Evolutionary conservation across 768 basidiomycete genomes (phyloP), one percentile per base, ranked within the genome.

Genomic region (Antrodiella citrinella): DNA sequence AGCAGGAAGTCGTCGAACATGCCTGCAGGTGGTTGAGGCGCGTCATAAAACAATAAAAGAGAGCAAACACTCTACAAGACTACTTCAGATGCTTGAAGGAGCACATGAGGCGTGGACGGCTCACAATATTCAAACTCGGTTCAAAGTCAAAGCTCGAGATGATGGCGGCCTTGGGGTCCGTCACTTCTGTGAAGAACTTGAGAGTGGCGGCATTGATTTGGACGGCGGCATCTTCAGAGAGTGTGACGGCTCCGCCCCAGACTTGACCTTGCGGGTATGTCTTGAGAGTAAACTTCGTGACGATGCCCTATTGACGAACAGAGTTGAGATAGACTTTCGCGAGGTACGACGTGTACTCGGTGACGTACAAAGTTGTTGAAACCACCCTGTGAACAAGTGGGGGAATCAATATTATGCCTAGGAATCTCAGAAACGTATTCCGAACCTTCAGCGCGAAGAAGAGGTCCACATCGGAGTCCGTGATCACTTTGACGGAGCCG

Each of bases 331-430:
- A 25, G n/a, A n/a, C n/a, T 44, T 20, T 15, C 12, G 19, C 12
- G 12, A 22, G 25, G 20, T 38, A n/a, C 19, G 38, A 20, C 4
- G 11, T 50, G n/a, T 19, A 49, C 63, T 11, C n/a, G n/a, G n/a
- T n/a, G n/a, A n/a, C n/a, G n/a, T 42, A 72, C 73, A 51, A 81
- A 83, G 54, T 84, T 84, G 54, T 84, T 82, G 55, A 70, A 60
- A 9, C 81, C 82, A 26, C 82, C 83, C 78, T 82, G 48, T 13
- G 43, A 11, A n/a, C n/a, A n/a, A n/a, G n/a, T n/a, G n/a, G n/a
- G n/a, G n/a, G n/a, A n/a, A n/a, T n/a, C n/a, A n/a, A n/a, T n/a
- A n/a, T n/a, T n/a, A n/a, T n/a, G n/a, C n/a, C 20, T 24, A 24
- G 10, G 20, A 40, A 25, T 7, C 23, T 22, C n/a, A 23, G 18